Base-by-base conservation (phyloP, 1,139 yeast genomes). In the Lipomyces yarrowii region DNA sequence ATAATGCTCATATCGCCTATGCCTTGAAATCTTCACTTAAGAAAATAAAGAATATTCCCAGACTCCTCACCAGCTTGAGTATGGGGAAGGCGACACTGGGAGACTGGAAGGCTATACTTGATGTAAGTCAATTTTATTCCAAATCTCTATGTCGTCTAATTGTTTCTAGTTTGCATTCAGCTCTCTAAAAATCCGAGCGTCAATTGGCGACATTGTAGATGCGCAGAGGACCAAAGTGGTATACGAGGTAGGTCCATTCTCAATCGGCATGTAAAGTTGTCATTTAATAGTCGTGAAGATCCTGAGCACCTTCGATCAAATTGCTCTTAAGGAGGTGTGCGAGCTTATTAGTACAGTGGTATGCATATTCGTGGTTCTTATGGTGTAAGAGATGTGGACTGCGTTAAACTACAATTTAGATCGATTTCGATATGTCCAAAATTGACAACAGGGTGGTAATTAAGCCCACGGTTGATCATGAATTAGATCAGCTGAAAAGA, bases 381-480 rank as follows among this genome's bases (percentile, higher is more conserved):
- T 30, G 32, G 3, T 4, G 23, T 33, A 15, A 8, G 18, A 11
- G 37, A 6, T 13, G 15, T 11, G 21, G 18, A 32, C 32, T 3
- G 10, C n/a, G n/a, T n/a, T 32, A 32, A 42, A 57, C 46, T 23
- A 15, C 33, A 3, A 4, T n/a, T 1, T 21, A 61, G 67, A 76
- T 82, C 46, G 83, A 82, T 66, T 74, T 80, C 62, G 80, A 76
- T 10, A 64, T 72, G 3, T 78, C 83, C 0, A 69, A 71, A 2
- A 77, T 76, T n/a, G 72, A 73, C n/a, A 75, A 77, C 6, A 72
- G 74, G 21, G 70, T 79, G 1, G 73, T 73, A 3, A 75, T 82
- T 5, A 70, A 70, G 39, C 76, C 75, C 42, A 77, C 77, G 0
- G 69, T 80, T 2, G 77, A 79, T 69, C 57, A 65, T 1, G 71